Conservation (phyloP, 345 rosid species). For the Linum trigynum region DNA sequence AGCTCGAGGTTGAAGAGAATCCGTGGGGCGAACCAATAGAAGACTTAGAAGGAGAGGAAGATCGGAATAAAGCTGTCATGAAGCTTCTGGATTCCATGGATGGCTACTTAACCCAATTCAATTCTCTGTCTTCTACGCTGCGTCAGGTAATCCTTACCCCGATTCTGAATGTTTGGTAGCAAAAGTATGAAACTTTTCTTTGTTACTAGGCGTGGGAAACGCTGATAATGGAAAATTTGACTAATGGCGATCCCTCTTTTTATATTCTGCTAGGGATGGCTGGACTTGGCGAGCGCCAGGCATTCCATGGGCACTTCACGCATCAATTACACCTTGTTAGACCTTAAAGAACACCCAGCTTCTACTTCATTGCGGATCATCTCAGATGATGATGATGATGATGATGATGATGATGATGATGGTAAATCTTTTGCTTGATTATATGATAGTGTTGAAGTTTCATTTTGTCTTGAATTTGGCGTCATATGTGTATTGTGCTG, state of each 20-base stretch:
- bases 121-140: constrained; percentile 56
- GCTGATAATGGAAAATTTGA: background rate
- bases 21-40: background rate
- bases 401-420: constrained; percentile 29
- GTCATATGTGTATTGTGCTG: constrained; percentile 1
- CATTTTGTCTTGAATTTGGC: constrained; percentile 1
- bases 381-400: constrained; percentile 29
- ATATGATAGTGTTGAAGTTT: background rate
- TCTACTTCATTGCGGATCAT: constrained; percentile 49
- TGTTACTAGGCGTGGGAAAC: background rate
- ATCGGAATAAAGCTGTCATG: constrained; percentile 33
- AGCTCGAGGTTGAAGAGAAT: background rate
- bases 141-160: constrained; percentile 44
- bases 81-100: constrained; percentile 77
- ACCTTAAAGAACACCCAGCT: constrained; percentile 68
- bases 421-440: background rate
- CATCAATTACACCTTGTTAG: constrained; percentile 59
- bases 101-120: constrained; percentile 42
- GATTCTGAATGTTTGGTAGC: background rate
- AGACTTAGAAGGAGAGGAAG: background rate
- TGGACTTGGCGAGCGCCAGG: constrained; percentile 77
- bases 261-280: constrained; percentile 57
- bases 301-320: constrained; percentile 90
- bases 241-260: background rate
- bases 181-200: background rate